Evolutionary conservation across 805 yeast species (phyloP).

Genomic region (Starmerella bombicola): DNA sequence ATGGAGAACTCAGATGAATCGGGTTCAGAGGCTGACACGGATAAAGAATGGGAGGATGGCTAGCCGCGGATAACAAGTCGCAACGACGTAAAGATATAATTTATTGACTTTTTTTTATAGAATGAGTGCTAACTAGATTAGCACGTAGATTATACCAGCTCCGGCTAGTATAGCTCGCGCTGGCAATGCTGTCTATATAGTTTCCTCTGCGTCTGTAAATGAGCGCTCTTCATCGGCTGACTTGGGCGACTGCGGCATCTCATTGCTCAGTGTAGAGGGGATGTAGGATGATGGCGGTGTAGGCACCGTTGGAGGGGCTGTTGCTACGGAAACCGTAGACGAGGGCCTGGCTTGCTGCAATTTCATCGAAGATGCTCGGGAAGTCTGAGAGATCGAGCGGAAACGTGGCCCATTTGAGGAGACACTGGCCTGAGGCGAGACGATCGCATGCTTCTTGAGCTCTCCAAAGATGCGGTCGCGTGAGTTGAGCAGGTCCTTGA

Average conservation of each 20-base stretch:
- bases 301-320: not conserved
- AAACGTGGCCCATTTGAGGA: constrained; percentile 6
- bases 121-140: no score
- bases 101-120: no score
- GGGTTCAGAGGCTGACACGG: constrained; percentile 17
- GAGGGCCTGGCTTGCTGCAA: not conserved
- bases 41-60: constrained; percentile 8
- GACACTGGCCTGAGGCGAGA: constrained; percentile 10
- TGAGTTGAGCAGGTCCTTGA: constrained; percentile 48
- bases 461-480: constrained; percentile 55
- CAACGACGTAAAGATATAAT: no score
- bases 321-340: not conserved
- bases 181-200: not conserved
- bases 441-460: constrained; percentile 32
- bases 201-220: not conserved
- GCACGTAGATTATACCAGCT: no score
- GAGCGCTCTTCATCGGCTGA: not conserved
- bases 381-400: constrained; percentile 6
- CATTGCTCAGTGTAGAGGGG: not conserved
- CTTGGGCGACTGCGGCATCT: not conserved
- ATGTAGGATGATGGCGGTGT: not conserved
- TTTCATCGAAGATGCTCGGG: not conserved
- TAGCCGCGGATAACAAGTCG: no score
- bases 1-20: not conserved
- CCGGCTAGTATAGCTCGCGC: no score